Evolutionary conservation across 2,329 filamentous ascomycete genomes (phyloP).

Genomic region (Neonectria punicea): DNA sequence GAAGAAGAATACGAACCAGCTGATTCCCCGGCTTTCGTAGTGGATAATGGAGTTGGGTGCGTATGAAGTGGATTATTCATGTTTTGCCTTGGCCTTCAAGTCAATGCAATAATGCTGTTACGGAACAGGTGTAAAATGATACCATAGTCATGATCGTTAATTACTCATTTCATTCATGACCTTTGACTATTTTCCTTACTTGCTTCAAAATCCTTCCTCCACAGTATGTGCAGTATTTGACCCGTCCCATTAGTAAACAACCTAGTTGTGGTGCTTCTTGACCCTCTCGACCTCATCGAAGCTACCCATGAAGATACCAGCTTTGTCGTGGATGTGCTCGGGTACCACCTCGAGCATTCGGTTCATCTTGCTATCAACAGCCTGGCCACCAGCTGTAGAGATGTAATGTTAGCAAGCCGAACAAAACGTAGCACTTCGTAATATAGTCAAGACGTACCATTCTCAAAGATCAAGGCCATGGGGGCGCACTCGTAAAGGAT

Average conservation of each 20-base stretch:
- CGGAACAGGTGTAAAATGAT: neutral
- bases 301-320: constrained; percentile 96
- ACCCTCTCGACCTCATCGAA: constrained; percentile 97
- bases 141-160: constrained; percentile 36
- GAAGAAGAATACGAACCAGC: constrained; percentile 73
- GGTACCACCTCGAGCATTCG: constrained; percentile 91
- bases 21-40: constrained; percentile 68
- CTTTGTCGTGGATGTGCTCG: constrained; percentile 92
- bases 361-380: constrained; percentile 89
- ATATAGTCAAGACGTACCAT: constrained; percentile 70
- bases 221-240: constrained; percentile 2
- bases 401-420: constrained; percentile 40
- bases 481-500: constrained; percentile 99
- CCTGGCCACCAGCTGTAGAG: constrained; percentile 83
- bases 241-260: constrained; percentile 9
- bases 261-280: constrained; percentile 75
- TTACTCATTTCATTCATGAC: constrained; percentile 39
- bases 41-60: neutral
- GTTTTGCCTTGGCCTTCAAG: neutral
- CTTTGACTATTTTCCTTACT: constrained; percentile 35
- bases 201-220: constrained; percentile 34
- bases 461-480: constrained; percentile 99
- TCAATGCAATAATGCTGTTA: neutral
- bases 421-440: neutral
- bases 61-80: neutral